These are phyloP conservation scores for Cladorrhinum sp. DNA, from an alignment of 2,329 filamentous ascomycete species.

Conservation along the genomic window DNA sequence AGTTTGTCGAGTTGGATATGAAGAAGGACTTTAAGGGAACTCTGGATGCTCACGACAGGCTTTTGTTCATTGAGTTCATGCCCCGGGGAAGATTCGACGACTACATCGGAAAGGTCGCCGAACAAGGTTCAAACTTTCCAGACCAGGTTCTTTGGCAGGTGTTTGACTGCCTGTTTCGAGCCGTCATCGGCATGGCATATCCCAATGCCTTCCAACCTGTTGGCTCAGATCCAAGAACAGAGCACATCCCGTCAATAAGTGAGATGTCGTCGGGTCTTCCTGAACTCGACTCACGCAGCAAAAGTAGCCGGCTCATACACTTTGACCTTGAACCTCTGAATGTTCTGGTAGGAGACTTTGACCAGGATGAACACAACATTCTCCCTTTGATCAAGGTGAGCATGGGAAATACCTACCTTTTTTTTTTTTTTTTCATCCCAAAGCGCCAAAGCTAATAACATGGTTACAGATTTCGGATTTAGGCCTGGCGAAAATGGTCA, in stretches of 20 bases:
- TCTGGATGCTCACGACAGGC: slow-evolving; percentile 10
- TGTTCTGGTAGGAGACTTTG: slow-evolving; percentile 16
- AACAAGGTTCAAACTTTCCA: not conserved
- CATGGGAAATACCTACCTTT: not conserved
- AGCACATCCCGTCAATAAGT: slow-evolving; percentile 2
- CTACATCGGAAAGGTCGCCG: slow-evolving; percentile 5
- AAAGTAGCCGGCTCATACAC: slow-evolving; percentile 9
- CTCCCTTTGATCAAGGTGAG: slow-evolving; percentile 15
- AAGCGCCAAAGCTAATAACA: not conserved
- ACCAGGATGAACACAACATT: slow-evolving; percentile 11
- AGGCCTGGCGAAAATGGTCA: slow-evolving; percentile 5
- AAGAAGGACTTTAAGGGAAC: slow-evolving; percentile 13
- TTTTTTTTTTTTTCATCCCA: not conserved
- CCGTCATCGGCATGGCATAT: slow-evolving; percentile 16
- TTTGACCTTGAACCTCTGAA: slow-evolving; percentile 19
- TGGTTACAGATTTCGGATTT: slow-evolving; percentile 7
- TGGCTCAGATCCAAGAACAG: not conserved
- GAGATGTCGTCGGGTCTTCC: slow-evolving; percentile 4
- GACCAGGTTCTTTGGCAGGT: slow-evolving; percentile 15
- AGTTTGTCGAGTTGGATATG: not conserved
- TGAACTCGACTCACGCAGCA: not conserved
- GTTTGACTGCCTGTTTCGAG: slow-evolving; percentile 16
- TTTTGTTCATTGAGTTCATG: slow-evolving; percentile 23
- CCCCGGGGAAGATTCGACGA: slow-evolving; percentile 12
- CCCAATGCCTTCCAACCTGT: slow-evolving; percentile 7